Base-by-base conservation (phyloP, 345 rosid genomes). In the Eutrema japonicum region DNA sequence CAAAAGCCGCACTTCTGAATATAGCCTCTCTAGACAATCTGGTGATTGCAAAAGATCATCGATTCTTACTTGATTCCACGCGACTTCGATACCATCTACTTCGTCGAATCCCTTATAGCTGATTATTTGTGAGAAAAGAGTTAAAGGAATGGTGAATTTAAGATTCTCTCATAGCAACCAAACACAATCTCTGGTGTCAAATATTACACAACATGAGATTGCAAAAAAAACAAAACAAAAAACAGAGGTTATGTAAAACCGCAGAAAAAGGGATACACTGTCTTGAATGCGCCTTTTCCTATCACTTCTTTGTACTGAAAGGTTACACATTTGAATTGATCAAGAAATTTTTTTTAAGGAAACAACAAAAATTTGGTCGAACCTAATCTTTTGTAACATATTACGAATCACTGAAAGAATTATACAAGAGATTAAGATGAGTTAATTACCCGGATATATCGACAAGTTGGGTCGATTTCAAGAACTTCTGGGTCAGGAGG, bases 21-120 rank as follows among this genome's bases (percentile, higher is more conserved):
- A 88, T 56, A 94, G 86, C 84, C 95, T 86, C 77, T 89, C 98
- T 27, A 94, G 78, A 75, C 83, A 95, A 61, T 88, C 88, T 0
- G 96, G 91, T 48, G 97, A 88, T 81, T 94, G 97, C 80, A 94
- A 70, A 45, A 87, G 95, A 54, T 89, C 98, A 75, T 94, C 98
- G 67, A 94, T 85, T 71, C 75, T 83, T 58, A 91, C 89, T 83
- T 89, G 97, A 83, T 90, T 85, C 98, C 98, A 94, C 22, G 98
- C 98, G 12, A 94, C 98, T 80, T 94, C 98, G 81, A 94, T 89
- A 66, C 98, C 98, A 72, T 89, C 83, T 70, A 85, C 89, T 82
- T 91, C 93, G 80, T 94, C 98, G 10, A 94, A 94, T 71, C 93
- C 98, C 85, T 84, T 94, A 79, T 94, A 94, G 26, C 98, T 93